phyloP scores from a whole-genome alignment of 768 basidiomycete species.

The Serendipita sp. region DNA sequence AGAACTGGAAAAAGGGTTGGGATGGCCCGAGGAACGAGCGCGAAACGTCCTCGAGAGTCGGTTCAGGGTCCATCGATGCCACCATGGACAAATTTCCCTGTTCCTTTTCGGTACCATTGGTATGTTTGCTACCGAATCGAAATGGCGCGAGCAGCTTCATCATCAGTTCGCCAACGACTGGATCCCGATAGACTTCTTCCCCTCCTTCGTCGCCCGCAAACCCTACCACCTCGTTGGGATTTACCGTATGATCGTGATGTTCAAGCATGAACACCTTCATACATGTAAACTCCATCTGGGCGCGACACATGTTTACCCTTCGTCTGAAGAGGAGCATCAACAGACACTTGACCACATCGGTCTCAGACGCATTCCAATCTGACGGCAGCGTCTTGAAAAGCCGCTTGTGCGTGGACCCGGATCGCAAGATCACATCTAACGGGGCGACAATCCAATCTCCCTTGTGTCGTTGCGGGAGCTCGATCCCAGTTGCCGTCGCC shows the following conservation, averaged over 20 bases:
- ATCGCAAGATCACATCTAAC: slow-evolving; percentile 65
- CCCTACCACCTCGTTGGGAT: slow-evolving; percentile 17
- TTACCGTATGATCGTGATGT: slow-evolving; percentile 45
- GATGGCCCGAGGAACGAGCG: slow-evolving; percentile 13
- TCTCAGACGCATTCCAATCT: slow-evolving; percentile 65
- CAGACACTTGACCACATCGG: slow-evolving; percentile 54
- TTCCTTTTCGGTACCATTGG: no score
- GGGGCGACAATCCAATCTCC: slow-evolving; percentile 56
- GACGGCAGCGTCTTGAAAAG: slow-evolving; percentile 45
- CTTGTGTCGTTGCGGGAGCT: slow-evolving; percentile 18
- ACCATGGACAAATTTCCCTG: no score
- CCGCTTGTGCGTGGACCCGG: slow-evolving; percentile 47
- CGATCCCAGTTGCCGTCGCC: not conserved
- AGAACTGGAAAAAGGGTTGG: slow-evolving; percentile 86
- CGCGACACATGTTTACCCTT: slow-evolving; percentile 25
- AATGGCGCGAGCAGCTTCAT: slow-evolving; percentile 41
- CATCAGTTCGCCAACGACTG: slow-evolving; percentile 43
- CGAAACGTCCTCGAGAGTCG: no score
- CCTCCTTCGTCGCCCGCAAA: not conserved
- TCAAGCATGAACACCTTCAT: slow-evolving; percentile 97
- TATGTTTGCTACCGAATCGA: not conserved
- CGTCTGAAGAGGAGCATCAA: slow-evolving; percentile 38
- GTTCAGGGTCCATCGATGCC: no score
- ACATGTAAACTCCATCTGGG: slow-evolving; percentile 53
- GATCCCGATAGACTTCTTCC: slow-evolving; percentile 76